Conservation (phyloP, 1,284 basidiomycete species). For the Taiwanofungus camphoratus region DNA sequence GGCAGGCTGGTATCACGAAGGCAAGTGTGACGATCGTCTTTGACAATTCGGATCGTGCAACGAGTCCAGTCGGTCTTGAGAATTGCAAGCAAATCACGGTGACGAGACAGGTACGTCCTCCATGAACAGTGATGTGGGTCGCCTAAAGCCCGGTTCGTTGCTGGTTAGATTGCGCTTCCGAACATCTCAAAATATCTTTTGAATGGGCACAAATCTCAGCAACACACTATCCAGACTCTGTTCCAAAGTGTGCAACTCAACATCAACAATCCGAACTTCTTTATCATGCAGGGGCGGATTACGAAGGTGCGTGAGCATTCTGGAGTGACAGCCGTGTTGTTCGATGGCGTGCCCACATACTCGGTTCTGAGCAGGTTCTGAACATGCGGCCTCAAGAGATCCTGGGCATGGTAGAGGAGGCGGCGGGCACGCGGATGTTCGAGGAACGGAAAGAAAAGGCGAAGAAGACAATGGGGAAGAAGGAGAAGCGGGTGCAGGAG, state of each 20-base stretch:
- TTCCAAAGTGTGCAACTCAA: conserved; percentile 98
- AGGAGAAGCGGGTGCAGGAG: conserved; percentile 95
- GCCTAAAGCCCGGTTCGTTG: no score
- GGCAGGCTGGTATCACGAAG: conserved; percentile 95
- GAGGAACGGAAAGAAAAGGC: conserved; percentile 99
- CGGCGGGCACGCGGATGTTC: conserved; percentile 98
- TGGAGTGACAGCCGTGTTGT: no score
- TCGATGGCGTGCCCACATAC: no score
- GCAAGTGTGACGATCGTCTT: conserved; percentile 99
- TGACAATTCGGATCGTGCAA: conserved; percentile 92
- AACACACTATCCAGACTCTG: conserved; percentile 85
- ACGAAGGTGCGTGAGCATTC: conserved; percentile 76
- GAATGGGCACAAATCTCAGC: conserved; percentile 93
- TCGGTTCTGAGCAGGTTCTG: no score
- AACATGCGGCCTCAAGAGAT: conserved; percentile 99
- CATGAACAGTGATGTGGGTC: background rate
- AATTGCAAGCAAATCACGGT: conserved; percentile 90
- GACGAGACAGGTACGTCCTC: conserved; percentile 76
- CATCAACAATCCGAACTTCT: conserved; percentile 99
- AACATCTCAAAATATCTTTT: conserved; percentile 96
- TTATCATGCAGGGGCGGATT: conserved; percentile 99
- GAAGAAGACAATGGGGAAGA: conserved; percentile 94
- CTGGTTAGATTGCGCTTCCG: conserved; percentile 77
- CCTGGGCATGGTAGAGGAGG: conserved; percentile 98
- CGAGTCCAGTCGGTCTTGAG: conserved; percentile 84